phyloP scores from a whole-genome alignment of 2,329 filamentous ascomycete genomes.

The Exserohilum turcica region DNA sequence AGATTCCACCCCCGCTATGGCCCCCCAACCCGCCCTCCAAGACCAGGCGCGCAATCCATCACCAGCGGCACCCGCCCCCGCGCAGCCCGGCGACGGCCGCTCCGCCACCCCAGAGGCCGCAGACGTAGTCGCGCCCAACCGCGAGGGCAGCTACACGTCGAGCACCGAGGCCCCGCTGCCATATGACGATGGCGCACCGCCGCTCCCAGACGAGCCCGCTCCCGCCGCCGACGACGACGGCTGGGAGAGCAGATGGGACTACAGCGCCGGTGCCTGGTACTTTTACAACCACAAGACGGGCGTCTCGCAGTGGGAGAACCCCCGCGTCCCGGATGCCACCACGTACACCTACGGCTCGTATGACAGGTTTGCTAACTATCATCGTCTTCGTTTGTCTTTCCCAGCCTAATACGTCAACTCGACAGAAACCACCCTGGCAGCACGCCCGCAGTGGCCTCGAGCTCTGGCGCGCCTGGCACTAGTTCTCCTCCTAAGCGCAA shows the following conservation, averaged over 20 bases:
- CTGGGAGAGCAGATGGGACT: constrained; percentile 82
- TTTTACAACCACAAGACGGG: constrained; percentile 83
- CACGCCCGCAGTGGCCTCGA: constrained; percentile 37
- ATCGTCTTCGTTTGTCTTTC: constrained; percentile 33
- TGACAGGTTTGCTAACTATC: constrained; percentile 46
- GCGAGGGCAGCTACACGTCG: constrained; percentile 16
- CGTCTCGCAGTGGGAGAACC: constrained; percentile 82
- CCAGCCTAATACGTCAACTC: constrained; percentile 38
- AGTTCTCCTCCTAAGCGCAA: constrained; percentile 43
- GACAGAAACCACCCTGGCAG: constrained; percentile 30
- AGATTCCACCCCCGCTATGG: constrained; percentile 20
- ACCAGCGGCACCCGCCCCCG: constrained; percentile 12
- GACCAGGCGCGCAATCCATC: constrained; percentile 18
- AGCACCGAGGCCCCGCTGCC: constrained; percentile 31
- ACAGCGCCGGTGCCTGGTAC: constrained; percentile 70
- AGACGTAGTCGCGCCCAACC: constrained; percentile 10
- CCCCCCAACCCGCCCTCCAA: constrained; percentile 14
- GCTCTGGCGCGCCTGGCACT: constrained; percentile 40
- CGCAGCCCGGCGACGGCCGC: constrained; percentile 14
- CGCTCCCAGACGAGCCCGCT: constrained; percentile 58
- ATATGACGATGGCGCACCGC: constrained; percentile 39
- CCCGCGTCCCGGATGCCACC: constrained; percentile 65
- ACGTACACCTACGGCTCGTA: constrained; percentile 35
- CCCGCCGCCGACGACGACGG: constrained; percentile 62
- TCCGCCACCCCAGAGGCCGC: constrained; percentile 11